Evolutionary conservation across 371 early-diverging fungal species (phyloP).

Genomic region (Haplosporangium sp.): DNA sequence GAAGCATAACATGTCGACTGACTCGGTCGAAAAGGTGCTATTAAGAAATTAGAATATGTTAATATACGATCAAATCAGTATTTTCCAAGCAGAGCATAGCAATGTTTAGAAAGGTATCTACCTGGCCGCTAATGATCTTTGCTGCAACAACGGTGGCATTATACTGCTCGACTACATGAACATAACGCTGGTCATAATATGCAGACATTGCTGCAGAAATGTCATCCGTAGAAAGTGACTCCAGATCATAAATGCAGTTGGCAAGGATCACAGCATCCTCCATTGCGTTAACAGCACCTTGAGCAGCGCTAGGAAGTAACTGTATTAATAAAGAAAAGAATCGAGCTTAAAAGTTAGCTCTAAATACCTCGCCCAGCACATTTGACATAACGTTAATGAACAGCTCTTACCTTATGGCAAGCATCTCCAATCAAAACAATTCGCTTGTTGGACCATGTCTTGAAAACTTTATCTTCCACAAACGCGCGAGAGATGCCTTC

Average conservation of each 20-base stretch:
- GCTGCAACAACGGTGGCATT: neutral
- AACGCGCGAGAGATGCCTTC: conserved; percentile 23
- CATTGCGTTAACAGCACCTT: conserved; percentile 31
- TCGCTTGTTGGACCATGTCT: conserved; percentile 24
- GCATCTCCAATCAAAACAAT: conserved; percentile 38
- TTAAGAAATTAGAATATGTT: too few relatives aligned
- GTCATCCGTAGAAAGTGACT: neutral
- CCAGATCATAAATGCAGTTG: conserved; percentile 23
- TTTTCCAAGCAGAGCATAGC: too few relatives aligned
- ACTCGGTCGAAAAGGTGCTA: neutral
- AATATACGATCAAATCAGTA: too few relatives aligned
- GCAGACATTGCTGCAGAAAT: neutral
- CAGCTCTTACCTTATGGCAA: conserved; percentile 8
- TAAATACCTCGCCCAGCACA: neutral
- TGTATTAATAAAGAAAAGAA: neutral
- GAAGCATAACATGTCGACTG: conserved; percentile 1
- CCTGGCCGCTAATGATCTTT: conserved; percentile 6
- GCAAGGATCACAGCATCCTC: conserved; percentile 30
- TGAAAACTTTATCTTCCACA: conserved; percentile 27
- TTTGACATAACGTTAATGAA: neutral
- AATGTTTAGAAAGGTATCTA: neutral
- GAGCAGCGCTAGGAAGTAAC: conserved; percentile 8
- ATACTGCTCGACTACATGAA: conserved; percentile 12
- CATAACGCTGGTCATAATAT: conserved; percentile 11
- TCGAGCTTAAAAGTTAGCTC: neutral